Conservation (phyloP, 495 filamentous ascomycete species). For the Penicillium turbatum region DNA sequence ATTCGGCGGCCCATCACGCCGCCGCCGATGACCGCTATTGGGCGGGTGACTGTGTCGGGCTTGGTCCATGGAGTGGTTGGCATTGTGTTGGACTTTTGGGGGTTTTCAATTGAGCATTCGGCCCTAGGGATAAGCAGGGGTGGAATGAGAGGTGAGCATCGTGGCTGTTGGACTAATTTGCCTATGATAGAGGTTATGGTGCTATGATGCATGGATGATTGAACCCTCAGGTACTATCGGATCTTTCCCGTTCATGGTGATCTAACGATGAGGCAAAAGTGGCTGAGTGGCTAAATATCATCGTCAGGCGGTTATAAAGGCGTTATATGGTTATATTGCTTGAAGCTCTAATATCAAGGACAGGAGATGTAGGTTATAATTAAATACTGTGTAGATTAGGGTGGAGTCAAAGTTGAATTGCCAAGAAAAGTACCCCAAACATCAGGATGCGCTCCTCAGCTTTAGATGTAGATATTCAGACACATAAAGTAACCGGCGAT, state of each 20-base stretch:
- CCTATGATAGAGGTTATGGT: neutral
- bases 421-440: too few relatives aligned
- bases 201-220: conserved; percentile 7
- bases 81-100: conserved; percentile 1
- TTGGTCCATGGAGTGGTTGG: conserved; percentile 14
- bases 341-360: too few relatives aligned
- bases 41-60: conserved; percentile 27
- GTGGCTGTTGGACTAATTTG: neutral
- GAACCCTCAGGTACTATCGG: neutral
- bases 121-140: neutral
- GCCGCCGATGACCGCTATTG: conserved; percentile 38
- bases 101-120: neutral
- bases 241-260: conserved; percentile 9
- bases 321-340: too few relatives aligned
- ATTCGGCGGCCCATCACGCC: conserved; percentile 43
- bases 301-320: too few relatives aligned
- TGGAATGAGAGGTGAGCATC: neutral
- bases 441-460: too few relatives aligned
- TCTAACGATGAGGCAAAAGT: conserved; percentile 14
- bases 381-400: too few relatives aligned
- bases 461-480: too few relatives aligned
- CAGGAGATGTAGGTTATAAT: too few relatives aligned
- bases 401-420: too few relatives aligned
- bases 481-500: too few relatives aligned
- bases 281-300: conserved; percentile 13